These are phyloP conservation scores for Skeletonema tropicum DNA, from an alignment of 108 stramenopile species.

Conservation along the genomic window DNA sequence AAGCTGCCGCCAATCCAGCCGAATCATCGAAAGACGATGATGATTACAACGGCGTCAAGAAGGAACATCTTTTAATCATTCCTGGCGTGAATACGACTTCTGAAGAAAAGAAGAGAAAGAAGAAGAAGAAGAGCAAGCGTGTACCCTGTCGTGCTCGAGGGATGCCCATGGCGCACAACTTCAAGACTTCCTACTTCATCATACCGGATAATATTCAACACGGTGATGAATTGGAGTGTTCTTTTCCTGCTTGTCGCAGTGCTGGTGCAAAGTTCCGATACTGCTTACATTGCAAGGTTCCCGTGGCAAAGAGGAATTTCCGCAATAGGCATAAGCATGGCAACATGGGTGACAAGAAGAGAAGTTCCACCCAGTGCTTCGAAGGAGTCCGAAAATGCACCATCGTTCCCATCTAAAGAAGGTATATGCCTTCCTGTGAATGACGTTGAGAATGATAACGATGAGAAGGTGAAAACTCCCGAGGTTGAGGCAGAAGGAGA, in stretches of 20 bases:
- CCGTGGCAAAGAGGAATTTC: constrained; percentile 86
- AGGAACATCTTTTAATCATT: constrained; percentile 36
- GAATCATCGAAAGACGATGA: constrained; percentile 9
- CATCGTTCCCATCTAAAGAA: background rate
- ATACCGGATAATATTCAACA: constrained; percentile 83
- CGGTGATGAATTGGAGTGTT: constrained; percentile 84
- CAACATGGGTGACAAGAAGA: constrained; percentile 24
- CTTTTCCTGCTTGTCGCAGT: constrained; percentile 76
- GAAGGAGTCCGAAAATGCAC: constrained; percentile 3
- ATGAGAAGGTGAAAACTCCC: constrained; percentile 3
- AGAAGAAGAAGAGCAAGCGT: constrained; percentile 36
- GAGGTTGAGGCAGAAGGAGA: constrained; percentile 9
- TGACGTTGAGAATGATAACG: background rate
- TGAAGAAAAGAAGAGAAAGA: constrained; percentile 27
- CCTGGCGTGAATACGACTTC: constrained; percentile 15
- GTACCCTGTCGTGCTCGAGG: constrained; percentile 86
- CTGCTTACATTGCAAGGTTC: constrained; percentile 73
- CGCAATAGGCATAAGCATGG: constrained; percentile 78
- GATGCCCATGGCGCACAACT: constrained; percentile 89
- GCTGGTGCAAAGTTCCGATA: constrained; percentile 85
- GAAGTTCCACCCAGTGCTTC: background rate
- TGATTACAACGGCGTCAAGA: constrained; percentile 15
- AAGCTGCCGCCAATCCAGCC: background rate
- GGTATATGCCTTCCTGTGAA: background rate
- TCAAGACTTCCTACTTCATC: constrained; percentile 86